These are phyloP conservation scores for Barbatosphaeria neglecta DNA, from an alignment of 495 filamentous ascomycete genomes.

Conservation along the genomic window DNA sequence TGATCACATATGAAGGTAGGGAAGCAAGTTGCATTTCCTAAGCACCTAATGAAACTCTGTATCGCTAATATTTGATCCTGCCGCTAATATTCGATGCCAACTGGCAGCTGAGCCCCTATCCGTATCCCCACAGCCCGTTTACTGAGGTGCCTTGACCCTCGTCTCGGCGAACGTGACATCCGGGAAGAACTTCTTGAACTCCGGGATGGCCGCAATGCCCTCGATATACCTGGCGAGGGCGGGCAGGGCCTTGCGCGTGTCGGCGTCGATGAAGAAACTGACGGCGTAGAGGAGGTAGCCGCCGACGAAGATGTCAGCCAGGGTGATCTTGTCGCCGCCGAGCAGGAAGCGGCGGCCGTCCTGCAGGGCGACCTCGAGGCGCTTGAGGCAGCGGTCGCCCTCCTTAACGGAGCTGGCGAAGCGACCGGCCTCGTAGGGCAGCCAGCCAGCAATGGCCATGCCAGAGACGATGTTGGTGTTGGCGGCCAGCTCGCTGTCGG, in stretches of 20 bases:
- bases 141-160: neutral
- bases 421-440: constrained; percentile 21
- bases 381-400: constrained; percentile 23
- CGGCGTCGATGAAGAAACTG: constrained; percentile 33
- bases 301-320: constrained; percentile 43
- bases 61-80: too few species aligned
- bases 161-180: constrained; percentile 34
- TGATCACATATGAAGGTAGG: too few species aligned
- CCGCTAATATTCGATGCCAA: too few species aligned
- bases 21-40: too few species aligned
- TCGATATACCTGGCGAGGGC: constrained; percentile 32
- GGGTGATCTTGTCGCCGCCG: constrained; percentile 31
- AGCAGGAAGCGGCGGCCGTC: constrained; percentile 34
- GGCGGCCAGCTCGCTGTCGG: constrained; percentile 31
- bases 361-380: constrained; percentile 30
- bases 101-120: too few species aligned
- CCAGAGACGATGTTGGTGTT: constrained; percentile 14
- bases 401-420: constrained; percentile 12
- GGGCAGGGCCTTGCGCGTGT: constrained; percentile 37
- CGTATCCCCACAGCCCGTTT: too few species aligned
- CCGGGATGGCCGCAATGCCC: constrained; percentile 28
- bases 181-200: constrained; percentile 39
- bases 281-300: constrained; percentile 26
- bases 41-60: too few species aligned
- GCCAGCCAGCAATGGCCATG: constrained; percentile 22